Evolutionary conservation across 1,284 basidiomycete species (phyloP).

Genomic region (Sanghuangporus weigelae): DNA sequence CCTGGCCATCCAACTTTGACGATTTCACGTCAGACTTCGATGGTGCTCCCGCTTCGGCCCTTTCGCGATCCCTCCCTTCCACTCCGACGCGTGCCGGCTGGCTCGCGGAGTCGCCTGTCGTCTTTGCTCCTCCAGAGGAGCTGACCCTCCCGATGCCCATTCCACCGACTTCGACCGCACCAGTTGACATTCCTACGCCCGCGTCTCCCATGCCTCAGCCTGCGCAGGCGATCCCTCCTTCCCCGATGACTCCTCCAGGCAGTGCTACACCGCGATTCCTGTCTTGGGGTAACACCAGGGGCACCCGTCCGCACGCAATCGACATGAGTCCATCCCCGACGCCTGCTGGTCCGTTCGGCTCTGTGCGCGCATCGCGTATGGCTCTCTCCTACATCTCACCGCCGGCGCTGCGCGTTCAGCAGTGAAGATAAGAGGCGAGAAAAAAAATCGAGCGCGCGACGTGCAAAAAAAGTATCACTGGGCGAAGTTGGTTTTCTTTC

Average conservation of each 20-base stretch:
- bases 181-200: slow-evolving; percentile 1
- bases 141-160: not conserved
- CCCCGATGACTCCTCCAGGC: slow-evolving; percentile 17
- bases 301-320: slow-evolving; percentile 4
- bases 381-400: slow-evolving; percentile 10
- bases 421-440: not conserved
- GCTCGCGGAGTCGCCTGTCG: not conserved
- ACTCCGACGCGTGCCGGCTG: slow-evolving; percentile 9
- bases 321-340: slow-evolving; percentile 15
- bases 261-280: slow-evolving; percentile 16
- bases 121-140: not conserved
- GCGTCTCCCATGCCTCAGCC: not conserved
- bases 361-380: slow-evolving; percentile 12
- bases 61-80: slow-evolving; percentile 3
- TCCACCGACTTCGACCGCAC: not conserved
- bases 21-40: not conserved
- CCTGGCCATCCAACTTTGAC: not conserved
- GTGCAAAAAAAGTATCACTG: not conserved
- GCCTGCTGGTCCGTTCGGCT: slow-evolving; percentile 11
- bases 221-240: not conserved
- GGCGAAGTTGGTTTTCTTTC: not conserved
- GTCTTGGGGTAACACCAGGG: not conserved
- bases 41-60: not conserved
- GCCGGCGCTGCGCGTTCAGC: slow-evolving; percentile 5
- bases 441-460: not conserved